Percentiles rank a stretch among this genome's conserved stretches.
phyloP scores from a whole-genome alignment of 768 basidiomycete genomes.

The Boletus subparvulus region DNA sequence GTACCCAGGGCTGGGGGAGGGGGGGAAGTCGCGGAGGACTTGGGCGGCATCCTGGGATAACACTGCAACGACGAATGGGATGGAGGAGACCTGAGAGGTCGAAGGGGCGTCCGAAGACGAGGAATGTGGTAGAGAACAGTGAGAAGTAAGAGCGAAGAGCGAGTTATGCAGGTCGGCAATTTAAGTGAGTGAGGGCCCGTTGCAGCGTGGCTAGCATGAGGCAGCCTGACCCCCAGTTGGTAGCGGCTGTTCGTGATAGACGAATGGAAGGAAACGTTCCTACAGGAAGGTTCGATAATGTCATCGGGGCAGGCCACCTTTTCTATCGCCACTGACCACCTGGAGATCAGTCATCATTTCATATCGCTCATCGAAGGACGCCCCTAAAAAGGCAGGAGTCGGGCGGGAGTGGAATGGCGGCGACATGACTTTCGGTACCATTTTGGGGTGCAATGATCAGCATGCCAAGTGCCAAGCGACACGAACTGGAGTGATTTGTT shows the following conservation, averaged over 20 bases:
- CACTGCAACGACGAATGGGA: slow-evolving; percentile 16
- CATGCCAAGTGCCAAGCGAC: slow-evolving; percentile 8
- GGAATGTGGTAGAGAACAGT: slow-evolving; percentile 19
- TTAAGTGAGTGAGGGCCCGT: slow-evolving; percentile 33
- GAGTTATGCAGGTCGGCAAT: slow-evolving; percentile 25
- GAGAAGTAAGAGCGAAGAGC: slow-evolving; percentile 29
- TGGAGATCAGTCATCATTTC: slow-evolving; percentile 35
- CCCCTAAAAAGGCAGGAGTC: slow-evolving; percentile 30
- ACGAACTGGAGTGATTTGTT: neutral
- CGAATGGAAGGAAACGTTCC: slow-evolving; percentile 28
- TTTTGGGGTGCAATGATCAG: slow-evolving; percentile 10
- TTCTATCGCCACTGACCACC: slow-evolving; percentile 29
- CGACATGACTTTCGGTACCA: neutral
- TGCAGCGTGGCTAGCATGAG: slow-evolving; percentile 39
- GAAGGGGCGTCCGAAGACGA: slow-evolving; percentile 24
- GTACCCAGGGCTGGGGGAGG: slow-evolving; percentile 62
- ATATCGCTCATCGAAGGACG: slow-evolving; percentile 18
- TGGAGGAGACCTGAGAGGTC: slow-evolving; percentile 26
- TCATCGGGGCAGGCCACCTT: slow-evolving; percentile 21
- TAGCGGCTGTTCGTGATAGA: slow-evolving; percentile 36
- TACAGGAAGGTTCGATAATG: slow-evolving; percentile 31
- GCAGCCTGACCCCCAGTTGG: slow-evolving; percentile 31
- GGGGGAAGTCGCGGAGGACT: slow-evolving; percentile 41
- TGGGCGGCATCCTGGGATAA: slow-evolving; percentile 30
- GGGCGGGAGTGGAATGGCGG: slow-evolving; percentile 10